These are phyloP conservation scores for Diaporthe sp. DNA, from an alignment of 2,329 filamentous ascomycete species.

Conservation along the genomic window DNA sequence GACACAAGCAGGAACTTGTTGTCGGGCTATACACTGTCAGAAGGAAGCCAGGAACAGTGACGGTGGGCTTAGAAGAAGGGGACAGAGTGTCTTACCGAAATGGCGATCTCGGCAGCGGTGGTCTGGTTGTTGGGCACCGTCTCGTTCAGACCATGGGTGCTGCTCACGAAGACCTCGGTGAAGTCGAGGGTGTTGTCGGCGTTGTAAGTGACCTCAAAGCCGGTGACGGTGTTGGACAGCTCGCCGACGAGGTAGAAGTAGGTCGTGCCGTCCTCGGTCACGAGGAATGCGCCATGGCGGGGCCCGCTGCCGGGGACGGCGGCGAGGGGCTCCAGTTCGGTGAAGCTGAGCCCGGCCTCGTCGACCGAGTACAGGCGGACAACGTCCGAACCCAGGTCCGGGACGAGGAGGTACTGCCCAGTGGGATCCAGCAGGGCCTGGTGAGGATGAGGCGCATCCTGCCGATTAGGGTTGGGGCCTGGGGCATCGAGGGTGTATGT, in stretches of 20 bases:
- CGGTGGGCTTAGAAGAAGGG: not conserved
- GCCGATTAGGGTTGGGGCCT: constrained; percentile 55
- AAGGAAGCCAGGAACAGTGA: not conserved
- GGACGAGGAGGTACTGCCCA: constrained; percentile 69
- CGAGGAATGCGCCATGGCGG: constrained; percentile 70
- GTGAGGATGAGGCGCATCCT: constrained; percentile 72
- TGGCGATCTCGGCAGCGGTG: constrained; percentile 64
- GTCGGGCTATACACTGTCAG: constrained; percentile 57
- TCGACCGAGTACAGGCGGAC: constrained; percentile 67
- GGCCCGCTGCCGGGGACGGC: constrained; percentile 68
- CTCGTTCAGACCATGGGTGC: constrained; percentile 61
- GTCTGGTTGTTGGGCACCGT: constrained; percentile 14
- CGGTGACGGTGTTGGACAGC: constrained; percentile 65
- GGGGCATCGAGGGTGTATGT: constrained; percentile 52
- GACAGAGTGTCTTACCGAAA: constrained; percentile 63
- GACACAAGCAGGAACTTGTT: constrained; percentile 73
- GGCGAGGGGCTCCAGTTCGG: constrained; percentile 51
- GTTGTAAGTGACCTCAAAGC: constrained; percentile 66
- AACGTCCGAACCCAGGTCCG: constrained; percentile 74
- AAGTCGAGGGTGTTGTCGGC: constrained; percentile 54
- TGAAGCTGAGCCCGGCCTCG: constrained; percentile 54
- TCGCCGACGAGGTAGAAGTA: constrained; percentile 73
- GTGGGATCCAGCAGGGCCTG: constrained; percentile 74
- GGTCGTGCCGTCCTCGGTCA: constrained; percentile 52
- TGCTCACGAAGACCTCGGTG: constrained; percentile 57